These are phyloP conservation scores for Penicillium psychrosexuale DNA, from an alignment of 2,329 filamentous ascomycete genomes.

Conservation along the genomic window DNA sequence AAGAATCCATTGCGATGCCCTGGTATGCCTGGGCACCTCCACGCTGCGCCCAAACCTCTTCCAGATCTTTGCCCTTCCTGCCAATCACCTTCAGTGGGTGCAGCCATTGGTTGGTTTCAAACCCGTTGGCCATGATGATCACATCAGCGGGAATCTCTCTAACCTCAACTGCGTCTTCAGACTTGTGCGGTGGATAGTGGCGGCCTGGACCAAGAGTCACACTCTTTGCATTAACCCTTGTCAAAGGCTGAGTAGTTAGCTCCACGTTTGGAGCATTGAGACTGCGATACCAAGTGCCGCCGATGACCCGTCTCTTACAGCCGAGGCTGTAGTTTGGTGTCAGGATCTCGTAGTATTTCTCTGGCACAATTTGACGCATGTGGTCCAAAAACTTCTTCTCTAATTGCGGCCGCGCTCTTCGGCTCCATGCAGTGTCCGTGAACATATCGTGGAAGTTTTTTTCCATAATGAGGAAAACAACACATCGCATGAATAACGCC, in stretches of 20 bases:
- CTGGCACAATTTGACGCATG: constrained; percentile 52
- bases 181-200: constrained; percentile 41
- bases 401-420: constrained; percentile 36
- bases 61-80: constrained; percentile 48
- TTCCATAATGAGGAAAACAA: constrained; percentile 40
- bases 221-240: constrained; percentile 48
- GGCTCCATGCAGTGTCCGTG: constrained; percentile 30
- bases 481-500: constrained; percentile 45
- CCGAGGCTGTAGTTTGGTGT: constrained; percentile 62
- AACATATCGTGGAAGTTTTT: constrained; percentile 18
- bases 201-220: constrained; percentile 53
- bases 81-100: constrained; percentile 55
- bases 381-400: constrained; percentile 46
- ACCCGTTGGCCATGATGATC: constrained; percentile 62
- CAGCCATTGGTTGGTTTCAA: constrained; percentile 55
- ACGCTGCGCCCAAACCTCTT: constrained; percentile 56
- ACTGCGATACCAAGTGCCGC: constrained; percentile 54
- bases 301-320: constrained; percentile 63
- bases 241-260: constrained; percentile 52
- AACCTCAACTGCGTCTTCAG: constrained; percentile 31
- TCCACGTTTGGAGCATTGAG: constrained; percentile 55
- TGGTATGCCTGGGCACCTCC: constrained; percentile 64
- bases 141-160: constrained; percentile 55
- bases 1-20: constrained; percentile 56
- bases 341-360: constrained; percentile 60